Evolutionary conservation across 805 yeast species (phyloP).

Genomic region (Vanderwaltozyma tropicalis): DNA sequence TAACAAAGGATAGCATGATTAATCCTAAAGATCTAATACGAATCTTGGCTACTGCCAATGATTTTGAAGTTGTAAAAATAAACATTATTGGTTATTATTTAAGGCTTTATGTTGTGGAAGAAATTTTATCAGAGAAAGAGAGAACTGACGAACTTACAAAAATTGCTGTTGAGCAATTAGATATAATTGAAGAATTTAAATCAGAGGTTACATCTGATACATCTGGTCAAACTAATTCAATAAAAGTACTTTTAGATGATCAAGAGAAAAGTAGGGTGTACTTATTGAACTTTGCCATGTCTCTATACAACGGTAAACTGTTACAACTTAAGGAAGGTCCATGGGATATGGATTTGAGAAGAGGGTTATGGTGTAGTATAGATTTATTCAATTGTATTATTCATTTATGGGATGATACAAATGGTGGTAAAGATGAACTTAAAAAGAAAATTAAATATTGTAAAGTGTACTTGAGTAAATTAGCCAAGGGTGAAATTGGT

Average conservation of each 20-base stretch:
- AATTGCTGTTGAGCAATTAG: constrained; percentile 54
- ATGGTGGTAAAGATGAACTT: constrained; percentile 6
- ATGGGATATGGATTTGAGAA: constrained; percentile 27
- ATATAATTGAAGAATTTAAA: constrained; percentile 56
- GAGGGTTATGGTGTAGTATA: constrained; percentile 27
- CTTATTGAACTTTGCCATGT: constrained; percentile 45
- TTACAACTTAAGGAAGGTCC: constrained; percentile 38
- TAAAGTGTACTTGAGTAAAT: constrained; percentile 19
- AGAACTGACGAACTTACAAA: constrained; percentile 44
- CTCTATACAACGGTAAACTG: constrained; percentile 43
- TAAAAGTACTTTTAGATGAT: constrained; percentile 40
- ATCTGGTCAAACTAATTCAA: constrained; percentile 25
- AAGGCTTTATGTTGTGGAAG: constrained; percentile 58
- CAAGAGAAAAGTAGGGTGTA: constrained; percentile 48
- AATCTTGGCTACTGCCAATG: constrained; percentile 14
- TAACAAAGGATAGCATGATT: neutral
- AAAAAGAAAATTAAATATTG: constrained; percentile 20
- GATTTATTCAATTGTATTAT: constrained; percentile 17
- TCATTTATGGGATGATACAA: constrained; percentile 17
- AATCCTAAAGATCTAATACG: constrained; percentile 3
- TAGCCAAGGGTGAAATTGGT: constrained; percentile 19
- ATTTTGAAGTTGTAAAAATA: constrained; percentile 18
- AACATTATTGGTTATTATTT: constrained; percentile 25
- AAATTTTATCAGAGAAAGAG: constrained; percentile 55
- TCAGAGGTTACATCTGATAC: constrained; percentile 19